Percentiles rank a stretch among this genome's conserved stretches.
phyloP scores from a whole-genome alignment of 192 early-diverging fungal genomes.

The Kappamyces sp. region DNA sequence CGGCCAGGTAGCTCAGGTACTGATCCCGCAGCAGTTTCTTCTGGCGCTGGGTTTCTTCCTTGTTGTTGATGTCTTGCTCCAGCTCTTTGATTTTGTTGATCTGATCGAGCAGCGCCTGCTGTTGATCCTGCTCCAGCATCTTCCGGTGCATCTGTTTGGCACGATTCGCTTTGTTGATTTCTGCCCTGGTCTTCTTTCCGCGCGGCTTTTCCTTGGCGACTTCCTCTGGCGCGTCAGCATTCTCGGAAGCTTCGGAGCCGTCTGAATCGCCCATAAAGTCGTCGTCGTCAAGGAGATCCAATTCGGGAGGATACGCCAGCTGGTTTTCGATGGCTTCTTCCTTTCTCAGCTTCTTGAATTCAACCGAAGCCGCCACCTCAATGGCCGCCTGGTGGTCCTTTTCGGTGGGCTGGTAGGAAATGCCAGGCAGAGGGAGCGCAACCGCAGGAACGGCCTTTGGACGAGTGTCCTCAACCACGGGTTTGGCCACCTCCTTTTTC shows the following conservation, averaged over 20 bases:
- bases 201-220: background rate
- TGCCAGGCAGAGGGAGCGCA: slow-evolving; percentile 70
- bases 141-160: slow-evolving; percentile 18
- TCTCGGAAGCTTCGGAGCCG: slow-evolving; percentile 21
- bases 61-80: slow-evolving; percentile 18
- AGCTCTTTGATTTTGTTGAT: slow-evolving; percentile 18
- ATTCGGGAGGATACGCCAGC: slow-evolving; percentile 42
- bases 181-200: background rate
- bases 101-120: slow-evolving; percentile 19
- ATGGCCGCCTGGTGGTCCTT: slow-evolving; percentile 68
- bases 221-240: slow-evolving; percentile 28
- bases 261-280: slow-evolving; percentile 35
- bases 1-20: slow-evolving; percentile 14
- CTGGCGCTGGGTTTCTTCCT: slow-evolving; percentile 19
- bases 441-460: slow-evolving; percentile 57
- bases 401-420: slow-evolving; percentile 84
- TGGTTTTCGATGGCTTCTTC: slow-evolving; percentile 23
- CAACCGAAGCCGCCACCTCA: slow-evolving; percentile 38
- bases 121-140: slow-evolving; percentile 17
- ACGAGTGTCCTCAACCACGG: slow-evolving; percentile 23
- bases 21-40: slow-evolving; percentile 11
- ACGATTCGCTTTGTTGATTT: slow-evolving; percentile 20
- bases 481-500: slow-evolving; percentile 45
- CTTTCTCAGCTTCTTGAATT: slow-evolving; percentile 29
- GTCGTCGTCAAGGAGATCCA: slow-evolving; percentile 43